Base-by-base conservation (phyloP, 176 grass and related monocot species). In the Poa annua region DNA sequence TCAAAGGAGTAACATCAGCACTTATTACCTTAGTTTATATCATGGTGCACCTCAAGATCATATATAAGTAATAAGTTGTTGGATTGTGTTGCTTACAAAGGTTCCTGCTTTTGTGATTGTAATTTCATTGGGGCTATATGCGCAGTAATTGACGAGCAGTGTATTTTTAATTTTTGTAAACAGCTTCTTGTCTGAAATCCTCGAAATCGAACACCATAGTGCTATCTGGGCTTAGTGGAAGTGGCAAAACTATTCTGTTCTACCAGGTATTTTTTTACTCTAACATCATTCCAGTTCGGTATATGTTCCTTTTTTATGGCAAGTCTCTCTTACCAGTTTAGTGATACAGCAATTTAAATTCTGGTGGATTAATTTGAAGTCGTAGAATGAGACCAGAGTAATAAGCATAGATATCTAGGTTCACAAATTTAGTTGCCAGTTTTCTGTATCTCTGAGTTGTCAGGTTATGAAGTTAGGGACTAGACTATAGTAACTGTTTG, bases 161-260 rank as follows among this genome's bases (percentile, higher is more conserved):
- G 4, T 17, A 16, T 67, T 36, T 2, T 66, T 77, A n/a, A 50
- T 35, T 80, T 67, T 76, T 74, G 15, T 24, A 7, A 25, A 24
- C 87, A 98, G 93, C 88, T 63, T 93, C 80, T 80, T 85, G 85
- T 20, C 50, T 93, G 54, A 92, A 87, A 85, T 85, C 87, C 56
- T 92, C 93, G 0, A 96, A 99, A 83, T 68, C 87, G 13, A 96
- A 92, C 39, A 96, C 96, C 29, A 85, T 99, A 35, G 69, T 92
- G 78, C 85, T 99, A 77, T 92, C 91, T 51, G 93, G 96, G 74
- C 85, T 99, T 39, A 93, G 54, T 85, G 93, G 93, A 53, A 89
- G 96, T 81, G 96, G 96, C n/a, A 99, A 99, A 90, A 96, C 96
- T 61, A 74, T 91, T 64, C 91, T 99, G 26, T 99, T 96, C 79